phyloP scores from a whole-genome alignment of 129 eudicot species.

The Lactuca saligna region DNA sequence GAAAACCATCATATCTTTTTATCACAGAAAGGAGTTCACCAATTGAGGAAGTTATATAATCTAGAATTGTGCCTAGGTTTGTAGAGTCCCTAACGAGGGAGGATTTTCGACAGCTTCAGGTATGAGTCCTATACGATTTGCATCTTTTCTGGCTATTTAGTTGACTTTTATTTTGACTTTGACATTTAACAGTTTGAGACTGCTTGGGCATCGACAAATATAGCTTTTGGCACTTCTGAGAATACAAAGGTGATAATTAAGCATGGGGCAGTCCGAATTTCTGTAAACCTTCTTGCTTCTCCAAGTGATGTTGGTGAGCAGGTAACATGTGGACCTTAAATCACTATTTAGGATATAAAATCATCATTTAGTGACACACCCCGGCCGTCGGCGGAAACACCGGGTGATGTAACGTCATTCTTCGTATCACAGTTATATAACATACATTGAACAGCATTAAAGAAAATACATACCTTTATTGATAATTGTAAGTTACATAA shows the following conservation, averaged over 20 bases:
- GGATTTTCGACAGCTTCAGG: slow-evolving; percentile 85
- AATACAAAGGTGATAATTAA: slow-evolving; percentile 75
- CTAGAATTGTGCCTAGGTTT: slow-evolving; percentile 85
- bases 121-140: slow-evolving; percentile 23
- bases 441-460: too few species aligned
- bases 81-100: slow-evolving; percentile 71
- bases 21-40: slow-evolving; percentile 75
- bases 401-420: too few species aligned
- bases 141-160: neutral
- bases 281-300: slow-evolving; percentile 72
- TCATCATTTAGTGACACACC: too few species aligned
- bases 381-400: too few species aligned
- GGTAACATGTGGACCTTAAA: slow-evolving; percentile 30
- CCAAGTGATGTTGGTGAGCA: slow-evolving; percentile 88
- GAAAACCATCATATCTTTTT: neutral
- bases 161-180: neutral
- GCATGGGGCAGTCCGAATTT: slow-evolving; percentile 77
- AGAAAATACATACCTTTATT: too few species aligned
- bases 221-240: slow-evolving; percentile 84
- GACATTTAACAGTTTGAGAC: slow-evolving; percentile 68
- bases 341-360: too few species aligned
- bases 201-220: slow-evolving; percentile 85
- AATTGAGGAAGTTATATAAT: slow-evolving; percentile 79
- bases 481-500: too few species aligned
- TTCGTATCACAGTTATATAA: too few species aligned